These are phyloP conservation scores for Carex sylvatica DNA, from an alignment of 202 grass and related monocot species.

Conservation along the genomic window DNA sequence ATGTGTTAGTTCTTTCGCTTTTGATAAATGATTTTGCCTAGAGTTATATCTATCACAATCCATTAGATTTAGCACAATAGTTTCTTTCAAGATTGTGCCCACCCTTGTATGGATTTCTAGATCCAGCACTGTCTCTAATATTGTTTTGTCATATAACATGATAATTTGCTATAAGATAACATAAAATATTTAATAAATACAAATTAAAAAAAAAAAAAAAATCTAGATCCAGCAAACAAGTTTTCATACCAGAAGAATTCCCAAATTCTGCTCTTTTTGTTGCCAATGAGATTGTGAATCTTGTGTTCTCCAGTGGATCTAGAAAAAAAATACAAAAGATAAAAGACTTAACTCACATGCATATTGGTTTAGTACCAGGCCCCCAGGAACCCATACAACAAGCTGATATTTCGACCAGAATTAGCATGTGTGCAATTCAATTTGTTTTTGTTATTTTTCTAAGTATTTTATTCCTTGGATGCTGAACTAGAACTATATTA, in stretches of 20 bases:
- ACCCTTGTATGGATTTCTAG: too few relatives aligned
- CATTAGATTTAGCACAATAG: too few relatives aligned
- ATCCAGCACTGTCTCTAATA: background rate
- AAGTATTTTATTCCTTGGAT: background rate
- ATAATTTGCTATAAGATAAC: background rate
- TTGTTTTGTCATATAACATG: background rate
- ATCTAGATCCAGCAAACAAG: slow-evolving; percentile 6
- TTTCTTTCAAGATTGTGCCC: too few relatives aligned
- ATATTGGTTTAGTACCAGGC: background rate
- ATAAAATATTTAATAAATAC: slow-evolving; percentile 2
- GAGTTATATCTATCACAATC: too few relatives aligned
- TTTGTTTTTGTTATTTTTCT: background rate
- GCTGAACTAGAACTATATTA: background rate
- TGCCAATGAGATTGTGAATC: slow-evolving; percentile 40
- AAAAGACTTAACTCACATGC: background rate
- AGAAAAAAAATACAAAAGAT: background rate
- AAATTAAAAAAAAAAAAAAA: slow-evolving; percentile 26
- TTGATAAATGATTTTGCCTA: too few relatives aligned
- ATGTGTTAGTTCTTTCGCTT: too few relatives aligned
- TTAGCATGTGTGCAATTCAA: background rate
- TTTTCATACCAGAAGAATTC: slow-evolving; percentile 85
- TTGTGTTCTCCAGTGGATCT: slow-evolving; percentile 78
- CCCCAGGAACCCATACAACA: background rate
- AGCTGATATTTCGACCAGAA: background rate
- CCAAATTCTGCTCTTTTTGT: slow-evolving; percentile 80